phyloP scores from a whole-genome alignment of 2,329 filamentous ascomycete species.

The Hymenotorrendiella dingleyae region DNA sequence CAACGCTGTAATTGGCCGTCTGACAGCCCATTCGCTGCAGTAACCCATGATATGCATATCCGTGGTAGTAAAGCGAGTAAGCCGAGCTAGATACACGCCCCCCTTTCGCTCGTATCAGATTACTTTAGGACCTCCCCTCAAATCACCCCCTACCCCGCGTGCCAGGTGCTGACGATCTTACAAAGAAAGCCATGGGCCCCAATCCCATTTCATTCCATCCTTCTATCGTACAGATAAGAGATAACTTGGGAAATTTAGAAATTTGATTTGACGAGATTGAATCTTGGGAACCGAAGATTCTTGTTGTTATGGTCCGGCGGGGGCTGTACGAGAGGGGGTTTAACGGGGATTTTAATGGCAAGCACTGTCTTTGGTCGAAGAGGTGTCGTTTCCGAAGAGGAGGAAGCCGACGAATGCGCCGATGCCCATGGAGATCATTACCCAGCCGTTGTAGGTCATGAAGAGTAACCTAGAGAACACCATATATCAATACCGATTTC shows the following conservation, averaged over 20 bases:
- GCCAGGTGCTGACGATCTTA: not conserved
- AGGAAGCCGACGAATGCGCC: slow-evolving; percentile 88
- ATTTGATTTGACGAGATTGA: not conserved
- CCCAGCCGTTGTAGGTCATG: slow-evolving; percentile 99
- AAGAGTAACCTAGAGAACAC: slow-evolving; percentile 70
- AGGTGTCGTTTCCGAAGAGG: slow-evolving; percentile 65
- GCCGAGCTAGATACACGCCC: no score
- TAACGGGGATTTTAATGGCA: slow-evolving; percentile 60
- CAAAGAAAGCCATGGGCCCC: not conserved
- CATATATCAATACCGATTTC: not conserved
- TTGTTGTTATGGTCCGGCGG: no score
- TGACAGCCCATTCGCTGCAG: no score
- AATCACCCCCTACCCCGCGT: no score
- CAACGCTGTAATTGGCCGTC: no score
- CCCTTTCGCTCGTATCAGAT: no score
- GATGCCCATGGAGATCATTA: slow-evolving; percentile 86
- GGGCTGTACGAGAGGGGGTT: no score
- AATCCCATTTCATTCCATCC: no score
- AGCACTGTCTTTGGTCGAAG: slow-evolving; percentile 76
- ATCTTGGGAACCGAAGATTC: no score
- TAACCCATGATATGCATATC: no score
- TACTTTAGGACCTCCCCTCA: no score
- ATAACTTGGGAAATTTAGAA: not conserved
- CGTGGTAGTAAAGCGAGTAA: no score
- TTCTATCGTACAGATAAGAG: not conserved